These are phyloP conservation scores for Elsinoe australis DNA, from an alignment of 2,329 filamentous ascomycete species.

Conservation along the genomic window DNA sequence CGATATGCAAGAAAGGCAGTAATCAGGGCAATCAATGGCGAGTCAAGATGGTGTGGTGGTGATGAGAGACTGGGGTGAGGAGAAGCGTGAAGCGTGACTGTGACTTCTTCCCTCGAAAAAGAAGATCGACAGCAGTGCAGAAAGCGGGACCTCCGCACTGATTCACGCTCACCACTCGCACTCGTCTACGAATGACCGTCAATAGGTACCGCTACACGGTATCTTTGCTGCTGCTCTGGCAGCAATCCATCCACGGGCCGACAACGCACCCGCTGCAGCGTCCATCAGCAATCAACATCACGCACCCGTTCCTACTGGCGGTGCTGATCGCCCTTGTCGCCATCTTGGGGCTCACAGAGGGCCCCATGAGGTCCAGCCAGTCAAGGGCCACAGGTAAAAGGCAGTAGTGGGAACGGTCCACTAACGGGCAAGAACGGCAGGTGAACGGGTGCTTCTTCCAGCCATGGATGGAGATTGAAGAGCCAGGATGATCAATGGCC, in stretches of 20 bases:
- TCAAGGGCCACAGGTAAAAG: conserved; percentile 10
- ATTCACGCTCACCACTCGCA: conserved; percentile 7
- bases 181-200: neutral
- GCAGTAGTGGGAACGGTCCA: conserved; percentile 14
- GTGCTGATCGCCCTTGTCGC: conserved; percentile 9
- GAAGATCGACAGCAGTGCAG: conserved; percentile 15
- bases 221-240: conserved; percentile 12
- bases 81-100: conserved; percentile 15
- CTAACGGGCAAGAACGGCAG: conserved; percentile 14
- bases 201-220: too few relatives aligned
- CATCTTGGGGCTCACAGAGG: neutral
- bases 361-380: conserved; percentile 6
- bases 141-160: conserved; percentile 14
- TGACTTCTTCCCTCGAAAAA: conserved; percentile 12
- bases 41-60: conserved; percentile 8
- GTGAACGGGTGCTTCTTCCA: conserved; percentile 12
- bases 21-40: conserved; percentile 10
- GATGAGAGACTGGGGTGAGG: conserved; percentile 7
- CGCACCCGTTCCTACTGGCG: conserved; percentile 3
- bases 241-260: conserved; percentile 16
- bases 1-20: conserved; percentile 5
- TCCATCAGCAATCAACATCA: conserved; percentile 16
- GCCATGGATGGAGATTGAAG: conserved; percentile 6
- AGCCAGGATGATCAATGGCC: conserved; percentile 8
- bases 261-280: conserved; percentile 12